These are phyloP conservation scores for Fusarium concolor DNA, from an alignment of 2,329 filamentous ascomycete species.

Conservation along the genomic window DNA sequence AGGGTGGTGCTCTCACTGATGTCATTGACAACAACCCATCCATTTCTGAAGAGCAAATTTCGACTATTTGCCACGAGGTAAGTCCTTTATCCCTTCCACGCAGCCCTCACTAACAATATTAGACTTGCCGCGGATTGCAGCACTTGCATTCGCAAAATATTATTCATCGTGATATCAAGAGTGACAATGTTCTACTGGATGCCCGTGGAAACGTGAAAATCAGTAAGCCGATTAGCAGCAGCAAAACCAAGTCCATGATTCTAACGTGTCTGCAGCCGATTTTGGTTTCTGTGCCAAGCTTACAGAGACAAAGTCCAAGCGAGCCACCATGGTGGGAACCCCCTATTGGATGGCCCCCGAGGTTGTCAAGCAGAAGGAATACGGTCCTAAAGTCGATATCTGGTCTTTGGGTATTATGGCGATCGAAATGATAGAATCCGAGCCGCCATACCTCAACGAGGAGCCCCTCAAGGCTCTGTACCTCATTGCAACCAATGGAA, in stretches of 20 bases:
- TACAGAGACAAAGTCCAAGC: slow-evolving; percentile 95
- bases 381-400: slow-evolving; percentile 97
- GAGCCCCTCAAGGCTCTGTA: slow-evolving; percentile 97
- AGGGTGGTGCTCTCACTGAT: slow-evolving; percentile 95
- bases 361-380: slow-evolving; percentile 99
- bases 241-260: background rate
- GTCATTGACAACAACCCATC: slow-evolving; percentile 97
- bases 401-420: slow-evolving; percentile 99
- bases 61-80: slow-evolving; percentile 96
- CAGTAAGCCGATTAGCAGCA: slow-evolving; percentile 69
- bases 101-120: slow-evolving; percentile 38
- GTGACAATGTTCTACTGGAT: slow-evolving; percentile 96
- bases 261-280: slow-evolving; percentile 73
- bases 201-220: slow-evolving; percentile 97
- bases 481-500: slow-evolving; percentile 97
- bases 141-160: slow-evolving; percentile 97
- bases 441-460: slow-evolving; percentile 97
- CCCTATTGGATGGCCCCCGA: slow-evolving; percentile 99
- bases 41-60: slow-evolving; percentile 97
- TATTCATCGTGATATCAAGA: slow-evolving; percentile 99
- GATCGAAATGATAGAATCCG: slow-evolving; percentile 99
- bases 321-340: slow-evolving; percentile 98
- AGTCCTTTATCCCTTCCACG: slow-evolving; percentile 46
- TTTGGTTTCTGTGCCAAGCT: slow-evolving; percentile 99
- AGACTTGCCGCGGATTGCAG: slow-evolving; percentile 96